phyloP scores from a whole-genome alignment of 2,329 filamentous ascomycete species.

The Xylariomycetidae sp. region DNA sequence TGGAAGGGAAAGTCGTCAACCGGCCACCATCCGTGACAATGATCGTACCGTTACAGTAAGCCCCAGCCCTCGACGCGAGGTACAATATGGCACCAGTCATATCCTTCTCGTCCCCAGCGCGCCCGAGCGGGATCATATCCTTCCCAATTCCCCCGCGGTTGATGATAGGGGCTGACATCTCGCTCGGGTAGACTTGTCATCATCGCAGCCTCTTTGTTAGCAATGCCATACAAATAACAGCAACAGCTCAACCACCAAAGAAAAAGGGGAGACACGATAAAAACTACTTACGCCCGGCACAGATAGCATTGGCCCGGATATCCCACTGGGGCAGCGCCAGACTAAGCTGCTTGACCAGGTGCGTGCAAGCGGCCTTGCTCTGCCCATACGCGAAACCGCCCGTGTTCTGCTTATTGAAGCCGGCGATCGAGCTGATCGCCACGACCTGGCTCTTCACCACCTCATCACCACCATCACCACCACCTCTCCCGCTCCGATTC shows the following conservation, averaged over 20 bases:
- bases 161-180: constrained; percentile 52
- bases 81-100: constrained; percentile 63
- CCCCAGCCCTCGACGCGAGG: constrained; percentile 59
- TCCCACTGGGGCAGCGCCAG: constrained; percentile 59
- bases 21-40: constrained; percentile 61
- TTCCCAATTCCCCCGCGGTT: constrained; percentile 33
- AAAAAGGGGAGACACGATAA: not conserved
- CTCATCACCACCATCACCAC: too few relatives aligned
- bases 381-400: constrained; percentile 76
- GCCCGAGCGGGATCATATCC: constrained; percentile 49
- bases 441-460: constrained; percentile 56
- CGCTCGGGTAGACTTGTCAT: constrained; percentile 51
- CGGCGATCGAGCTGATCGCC: constrained; percentile 70
- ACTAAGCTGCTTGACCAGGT: constrained; percentile 67
- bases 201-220: not conserved
- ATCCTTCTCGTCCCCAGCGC: constrained; percentile 57
- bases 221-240: not conserved
- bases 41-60: constrained; percentile 61
- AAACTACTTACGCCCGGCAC: constrained; percentile 41
- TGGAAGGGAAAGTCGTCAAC: constrained; percentile 49
- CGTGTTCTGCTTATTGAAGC: constrained; percentile 66
- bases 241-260: not conserved
- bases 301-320: constrained; percentile 49
- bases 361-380: constrained; percentile 70
- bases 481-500: too few relatives aligned